Evolutionary conservation across 1,284 basidiomycete genomes (phyloP).

Genomic region (Cystobasidium pallidum): DNA sequence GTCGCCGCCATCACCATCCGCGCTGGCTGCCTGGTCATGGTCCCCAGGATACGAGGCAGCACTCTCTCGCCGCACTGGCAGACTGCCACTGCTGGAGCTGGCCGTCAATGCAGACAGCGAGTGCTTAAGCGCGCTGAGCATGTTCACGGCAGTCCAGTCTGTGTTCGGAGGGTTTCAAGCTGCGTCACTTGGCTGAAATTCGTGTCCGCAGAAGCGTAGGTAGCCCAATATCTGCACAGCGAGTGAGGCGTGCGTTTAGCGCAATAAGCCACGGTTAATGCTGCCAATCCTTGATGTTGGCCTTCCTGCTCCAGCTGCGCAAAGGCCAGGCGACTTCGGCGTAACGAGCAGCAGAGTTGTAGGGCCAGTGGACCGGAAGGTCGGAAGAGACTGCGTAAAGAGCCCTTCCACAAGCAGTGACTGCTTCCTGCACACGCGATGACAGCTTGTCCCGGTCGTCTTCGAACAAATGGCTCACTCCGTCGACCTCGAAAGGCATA

Average conservation of each 20-base stretch:
- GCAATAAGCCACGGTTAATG: too few species aligned
- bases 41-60: constrained; percentile 20
- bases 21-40: constrained; percentile 2
- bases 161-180: background rate
- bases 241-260: too few species aligned
- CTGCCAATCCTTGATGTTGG: too few species aligned
- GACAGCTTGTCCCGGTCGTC: constrained; percentile 2
- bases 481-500: background rate
- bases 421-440: background rate
- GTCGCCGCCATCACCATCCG: constrained; percentile 14
- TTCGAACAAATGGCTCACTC: background rate
- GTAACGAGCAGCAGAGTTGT: too few species aligned
- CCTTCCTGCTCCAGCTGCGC: too few species aligned
- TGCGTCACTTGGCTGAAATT: background rate
- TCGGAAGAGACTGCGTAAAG: too few species aligned
- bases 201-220: too few species aligned
- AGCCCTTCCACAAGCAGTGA: too few species aligned
- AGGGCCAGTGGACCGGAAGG: too few species aligned
- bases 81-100: constrained; percentile 15
- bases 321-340: too few species aligned
- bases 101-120: constrained; percentile 2
- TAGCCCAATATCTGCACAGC: too few species aligned
- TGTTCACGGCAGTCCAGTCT: background rate
- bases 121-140: constrained; percentile 25
- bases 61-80: constrained; percentile 8